Percentiles rank a stretch among this genome's conserved stretches.
Evolutionary conservation across 2,329 filamentous ascomycete genomes (phyloP).

Genomic region (Bimuria novae-zelandiae): DNA sequence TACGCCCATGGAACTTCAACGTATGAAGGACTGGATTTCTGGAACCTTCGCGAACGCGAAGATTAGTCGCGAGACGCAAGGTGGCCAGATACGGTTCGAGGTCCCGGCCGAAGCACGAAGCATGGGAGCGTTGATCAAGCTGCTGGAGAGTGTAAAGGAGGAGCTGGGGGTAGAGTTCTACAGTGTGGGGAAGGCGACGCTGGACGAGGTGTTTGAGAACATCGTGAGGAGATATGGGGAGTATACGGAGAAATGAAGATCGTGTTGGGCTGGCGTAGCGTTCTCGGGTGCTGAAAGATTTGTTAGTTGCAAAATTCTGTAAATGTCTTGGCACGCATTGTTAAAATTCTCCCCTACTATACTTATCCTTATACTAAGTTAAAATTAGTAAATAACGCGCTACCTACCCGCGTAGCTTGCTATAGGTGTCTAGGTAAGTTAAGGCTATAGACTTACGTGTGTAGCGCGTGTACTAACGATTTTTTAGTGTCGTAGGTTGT

Average conservation of each 20-base stretch:
- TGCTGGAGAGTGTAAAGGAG: constrained; percentile 72
- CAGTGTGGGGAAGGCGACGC: constrained; percentile 79
- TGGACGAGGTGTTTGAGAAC: constrained; percentile 86
- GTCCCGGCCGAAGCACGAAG: constrained; percentile 60
- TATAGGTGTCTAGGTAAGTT: no score
- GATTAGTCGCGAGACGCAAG: constrained; percentile 61
- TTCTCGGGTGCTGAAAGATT: not conserved
- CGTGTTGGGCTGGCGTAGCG: not conserved
- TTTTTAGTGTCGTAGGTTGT: no score
- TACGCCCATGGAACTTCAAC: constrained; percentile 64
- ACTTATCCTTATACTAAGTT: no score
- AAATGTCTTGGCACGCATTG: no score
- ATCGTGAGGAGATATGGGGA: constrained; percentile 61
- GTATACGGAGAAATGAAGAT: constrained; percentile 1
- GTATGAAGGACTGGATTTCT: constrained; percentile 68
- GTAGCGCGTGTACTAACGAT: no score
- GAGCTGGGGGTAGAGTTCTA: constrained; percentile 78
- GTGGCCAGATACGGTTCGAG: constrained; percentile 80
- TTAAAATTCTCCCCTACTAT: no score
- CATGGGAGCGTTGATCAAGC: constrained; percentile 68
- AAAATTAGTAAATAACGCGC: no score
- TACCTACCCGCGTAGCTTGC: no score
- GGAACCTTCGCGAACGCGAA: constrained; percentile 63
- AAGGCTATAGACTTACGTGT: no score
- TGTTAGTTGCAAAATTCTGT: no score